A percentile compares a stretch with the other conserved stretches of the same genome.
Evolutionary conservation across 2,329 filamentous ascomycete species (phyloP).

Genomic region (Pyricularia sp.): DNA sequence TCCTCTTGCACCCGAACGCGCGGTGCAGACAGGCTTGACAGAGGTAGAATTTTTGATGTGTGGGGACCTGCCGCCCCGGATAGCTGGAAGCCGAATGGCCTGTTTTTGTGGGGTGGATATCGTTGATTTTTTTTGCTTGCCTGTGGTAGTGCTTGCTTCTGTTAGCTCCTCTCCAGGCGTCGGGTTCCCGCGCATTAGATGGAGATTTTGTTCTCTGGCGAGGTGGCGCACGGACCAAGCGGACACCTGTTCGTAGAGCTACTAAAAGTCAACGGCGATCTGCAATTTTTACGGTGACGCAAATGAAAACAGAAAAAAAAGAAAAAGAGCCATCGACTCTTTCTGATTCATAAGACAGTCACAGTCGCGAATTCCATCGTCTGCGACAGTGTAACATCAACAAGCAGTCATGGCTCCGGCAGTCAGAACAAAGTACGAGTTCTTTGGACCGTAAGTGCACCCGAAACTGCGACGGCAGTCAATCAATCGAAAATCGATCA

Average conservation of each 20-base stretch:
- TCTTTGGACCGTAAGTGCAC: conserved; percentile 9
- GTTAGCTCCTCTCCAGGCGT: too few species aligned
- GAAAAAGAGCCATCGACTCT: not conserved
- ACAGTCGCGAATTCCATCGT: not conserved
- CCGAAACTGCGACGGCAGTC: not conserved
- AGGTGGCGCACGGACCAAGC: not conserved
- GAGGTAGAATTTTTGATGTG: not conserved
- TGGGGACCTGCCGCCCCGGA: not conserved
- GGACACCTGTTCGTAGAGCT: not conserved
- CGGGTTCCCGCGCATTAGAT: not conserved
- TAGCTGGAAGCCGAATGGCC: not conserved
- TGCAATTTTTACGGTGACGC: not conserved
- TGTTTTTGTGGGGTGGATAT: not conserved
- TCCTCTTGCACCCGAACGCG: not conserved
- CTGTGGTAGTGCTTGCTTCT: too few species aligned
- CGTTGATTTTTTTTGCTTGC: not conserved
- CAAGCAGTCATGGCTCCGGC: not conserved
- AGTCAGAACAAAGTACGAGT: conserved; percentile 7
- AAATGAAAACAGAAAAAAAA: too few species aligned
- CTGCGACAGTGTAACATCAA: not conserved
- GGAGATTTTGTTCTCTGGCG: not conserved
- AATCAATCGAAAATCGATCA: too few species aligned
- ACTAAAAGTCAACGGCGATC: not conserved
- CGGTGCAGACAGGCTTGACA: not conserved
- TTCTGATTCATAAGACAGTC: not conserved